phyloP scores from a whole-genome alignment of 805 yeast species.

The Millerago galiae region DNA sequence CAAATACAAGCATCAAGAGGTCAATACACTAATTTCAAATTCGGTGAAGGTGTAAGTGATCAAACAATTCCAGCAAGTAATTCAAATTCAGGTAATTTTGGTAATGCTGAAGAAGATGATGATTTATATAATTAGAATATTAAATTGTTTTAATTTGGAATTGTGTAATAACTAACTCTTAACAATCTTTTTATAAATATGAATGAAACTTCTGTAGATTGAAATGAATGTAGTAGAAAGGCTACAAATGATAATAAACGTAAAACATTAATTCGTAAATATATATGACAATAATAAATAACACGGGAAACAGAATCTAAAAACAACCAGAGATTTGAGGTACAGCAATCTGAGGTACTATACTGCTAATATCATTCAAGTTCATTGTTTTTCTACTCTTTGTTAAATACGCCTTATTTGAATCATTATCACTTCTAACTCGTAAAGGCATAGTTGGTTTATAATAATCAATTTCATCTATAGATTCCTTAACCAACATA shows the following conservation, averaged over 20 bases:
- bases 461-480: constrained; percentile 7
- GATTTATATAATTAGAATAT: constrained; percentile 42
- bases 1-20: constrained; percentile 96
- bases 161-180: no score
- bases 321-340: neutral
- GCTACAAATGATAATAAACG: neutral
- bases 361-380: constrained; percentile 2
- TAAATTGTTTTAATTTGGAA: no score
- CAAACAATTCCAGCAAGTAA: constrained; percentile 30
- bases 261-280: neutral
- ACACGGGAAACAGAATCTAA: no score
- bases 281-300: neutral
- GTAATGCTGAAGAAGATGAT: constrained; percentile 58
- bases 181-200: no score
- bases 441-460: constrained; percentile 17
- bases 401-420: constrained; percentile 6
- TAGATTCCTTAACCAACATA: constrained; percentile 1
- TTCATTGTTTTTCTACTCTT: constrained; percentile 10
- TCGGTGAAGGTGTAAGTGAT: constrained; percentile 42
- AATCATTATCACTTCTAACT: constrained; percentile 18
- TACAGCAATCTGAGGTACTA: neutral
- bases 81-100: constrained; percentile 34
- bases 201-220: no score
- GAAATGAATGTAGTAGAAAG: no score
- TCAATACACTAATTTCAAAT: constrained; percentile 83